Evolutionary conservation across 2,329 filamentous ascomycete species (phyloP).

Genomic region (Periglandula ipomoeae): DNA sequence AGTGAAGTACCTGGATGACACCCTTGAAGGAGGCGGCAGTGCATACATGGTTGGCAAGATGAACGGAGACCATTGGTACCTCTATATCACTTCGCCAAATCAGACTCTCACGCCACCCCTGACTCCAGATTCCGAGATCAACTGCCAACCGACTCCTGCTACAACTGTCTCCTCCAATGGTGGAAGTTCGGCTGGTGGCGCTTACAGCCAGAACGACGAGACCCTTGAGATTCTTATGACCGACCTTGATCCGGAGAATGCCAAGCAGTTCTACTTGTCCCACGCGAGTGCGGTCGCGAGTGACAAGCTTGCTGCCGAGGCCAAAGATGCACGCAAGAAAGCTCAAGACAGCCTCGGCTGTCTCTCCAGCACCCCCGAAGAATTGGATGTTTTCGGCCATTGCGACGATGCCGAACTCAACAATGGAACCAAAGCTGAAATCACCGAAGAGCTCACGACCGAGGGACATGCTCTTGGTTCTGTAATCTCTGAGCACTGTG

Average conservation of each 20-base stretch:
- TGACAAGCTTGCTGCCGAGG: constrained; percentile 62
- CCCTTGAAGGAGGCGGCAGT: constrained; percentile 85
- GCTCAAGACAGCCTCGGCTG: constrained; percentile 51
- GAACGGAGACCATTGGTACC: constrained; percentile 99
- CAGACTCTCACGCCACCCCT: constrained; percentile 71
- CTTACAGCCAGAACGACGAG: constrained; percentile 54
- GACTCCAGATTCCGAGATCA: constrained; percentile 52
- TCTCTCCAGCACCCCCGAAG: constrained; percentile 45
- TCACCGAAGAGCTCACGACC: constrained; percentile 69
- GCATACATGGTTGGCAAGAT: constrained; percentile 99
- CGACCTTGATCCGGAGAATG: constrained; percentile 58
- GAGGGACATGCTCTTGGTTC: constrained; percentile 92
- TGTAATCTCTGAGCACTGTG: constrained; percentile 82
- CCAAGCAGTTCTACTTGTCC: constrained; percentile 60
- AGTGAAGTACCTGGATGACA: constrained; percentile 83
- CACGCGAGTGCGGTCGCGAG: constrained; percentile 84
- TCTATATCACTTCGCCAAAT: constrained; percentile 89
- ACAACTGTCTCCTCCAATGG: constrained; percentile 46
- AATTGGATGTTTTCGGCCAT: constrained; percentile 77
- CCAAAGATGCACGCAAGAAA: constrained; percentile 52
- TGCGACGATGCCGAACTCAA: constrained; percentile 39
- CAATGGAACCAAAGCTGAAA: constrained; percentile 45
- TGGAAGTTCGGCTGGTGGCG: constrained; percentile 27
- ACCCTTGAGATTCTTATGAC: constrained; percentile 69
- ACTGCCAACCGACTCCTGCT: constrained; percentile 25